Percentiles rank a stretch among this genome's conserved stretches.
These are phyloP conservation scores for bread wheat (Triticum aestivum) DNA, from an alignment of 176 grass and related monocot genomes.

Conservation along the genomic window DNA sequence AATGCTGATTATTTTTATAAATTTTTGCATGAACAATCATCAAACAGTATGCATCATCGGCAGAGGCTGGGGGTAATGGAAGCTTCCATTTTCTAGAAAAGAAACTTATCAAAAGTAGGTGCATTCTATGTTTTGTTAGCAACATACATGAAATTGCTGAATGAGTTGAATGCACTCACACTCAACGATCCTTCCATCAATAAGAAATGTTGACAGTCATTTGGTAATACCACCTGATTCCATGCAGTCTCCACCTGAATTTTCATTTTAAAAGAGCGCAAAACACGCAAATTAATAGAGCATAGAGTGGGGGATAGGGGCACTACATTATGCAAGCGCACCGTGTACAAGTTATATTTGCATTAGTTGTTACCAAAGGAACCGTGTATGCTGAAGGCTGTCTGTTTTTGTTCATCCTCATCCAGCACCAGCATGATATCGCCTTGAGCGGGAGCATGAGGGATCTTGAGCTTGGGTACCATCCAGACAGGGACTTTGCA, in stretches of 20 bases:
- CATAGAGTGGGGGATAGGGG: neutral
- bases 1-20: neutral
- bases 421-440: conserved; percentile 74
- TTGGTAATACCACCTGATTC: neutral
- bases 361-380: neutral
- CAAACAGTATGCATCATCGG: neutral
- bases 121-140: neutral
- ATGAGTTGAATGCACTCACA: neutral
- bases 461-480: conserved; percentile 79
- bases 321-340: neutral
- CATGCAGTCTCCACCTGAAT: neutral
- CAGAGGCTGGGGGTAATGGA: neutral
- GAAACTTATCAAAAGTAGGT: neutral
- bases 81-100: neutral
- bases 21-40: neutral
- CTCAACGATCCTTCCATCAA: neutral
- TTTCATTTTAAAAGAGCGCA: neutral
- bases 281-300: neutral
- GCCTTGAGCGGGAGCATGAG: conserved; percentile 64
- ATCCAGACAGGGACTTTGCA: conserved; percentile 67
- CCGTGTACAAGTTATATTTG: neutral
- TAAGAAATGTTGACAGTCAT: neutral
- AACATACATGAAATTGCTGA: neutral
- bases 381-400: neutral
- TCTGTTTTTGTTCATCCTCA: neutral